Evolutionary conservation across 768 basidiomycete species (phyloP).

Genomic region (Kwoniella shandongensis): DNA sequence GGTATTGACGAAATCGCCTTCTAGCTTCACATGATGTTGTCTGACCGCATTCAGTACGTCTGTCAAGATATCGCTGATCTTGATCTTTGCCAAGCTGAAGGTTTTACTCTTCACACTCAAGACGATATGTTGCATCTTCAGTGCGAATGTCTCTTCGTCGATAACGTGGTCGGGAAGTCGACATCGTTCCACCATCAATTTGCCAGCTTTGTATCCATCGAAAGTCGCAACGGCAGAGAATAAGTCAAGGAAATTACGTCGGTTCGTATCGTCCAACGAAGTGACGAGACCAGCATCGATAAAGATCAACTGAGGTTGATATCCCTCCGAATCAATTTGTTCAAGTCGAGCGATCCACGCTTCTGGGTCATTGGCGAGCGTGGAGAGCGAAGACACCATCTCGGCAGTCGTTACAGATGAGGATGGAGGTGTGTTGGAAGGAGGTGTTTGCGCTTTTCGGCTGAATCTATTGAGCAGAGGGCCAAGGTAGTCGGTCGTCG

Average conservation of each 20-base stretch:
- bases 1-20: constrained; percentile 97
- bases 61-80: constrained; percentile 86
- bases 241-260: constrained; percentile 91
- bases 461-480: constrained; percentile 64
- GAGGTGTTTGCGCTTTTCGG: constrained; percentile 47
- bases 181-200: constrained; percentile 94
- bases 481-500: constrained; percentile 64
- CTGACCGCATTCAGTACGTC: constrained; percentile 85
- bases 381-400: constrained; percentile 70
- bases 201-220: constrained; percentile 91
- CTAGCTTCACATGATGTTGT: constrained; percentile 95
- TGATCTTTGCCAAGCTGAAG: constrained; percentile 94
- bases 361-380: constrained; percentile 59
- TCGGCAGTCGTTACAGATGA: constrained; percentile 23
- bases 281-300: constrained; percentile 96
- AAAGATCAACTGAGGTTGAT: constrained; percentile 90
- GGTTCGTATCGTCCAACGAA: constrained; percentile 74
- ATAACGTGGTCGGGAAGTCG: constrained; percentile 84
- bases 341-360: constrained; percentile 73
- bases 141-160: constrained; percentile 90
- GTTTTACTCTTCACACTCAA: constrained; percentile 92
- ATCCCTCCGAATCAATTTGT: constrained; percentile 66
- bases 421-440: constrained; percentile 17
- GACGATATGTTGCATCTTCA: constrained; percentile 96
- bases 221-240: constrained; percentile 95